These are phyloP conservation scores for Trichoderma orchidacearum DNA, from an alignment of 495 filamentous ascomycete species.

Conservation along the genomic window DNA sequence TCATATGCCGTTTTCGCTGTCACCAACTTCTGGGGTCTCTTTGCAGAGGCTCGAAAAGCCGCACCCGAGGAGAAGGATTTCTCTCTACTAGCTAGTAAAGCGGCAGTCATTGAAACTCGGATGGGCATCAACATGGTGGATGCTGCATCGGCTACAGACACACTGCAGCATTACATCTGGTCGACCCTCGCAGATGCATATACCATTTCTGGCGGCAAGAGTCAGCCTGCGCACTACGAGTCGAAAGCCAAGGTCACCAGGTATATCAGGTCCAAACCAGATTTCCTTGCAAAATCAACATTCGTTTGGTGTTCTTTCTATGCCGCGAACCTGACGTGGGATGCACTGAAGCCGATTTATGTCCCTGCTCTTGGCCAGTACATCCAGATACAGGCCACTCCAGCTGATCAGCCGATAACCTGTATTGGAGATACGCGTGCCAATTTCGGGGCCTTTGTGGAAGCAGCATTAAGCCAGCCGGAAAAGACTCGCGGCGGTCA, in stretches of 20 bases:
- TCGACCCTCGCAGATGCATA: slow-evolving; percentile 22
- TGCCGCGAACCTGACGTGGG: neutral
- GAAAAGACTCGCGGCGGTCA: neutral
- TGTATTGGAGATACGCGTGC: neutral
- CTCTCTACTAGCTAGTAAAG: slow-evolving; percentile 34
- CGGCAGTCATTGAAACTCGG: slow-evolving; percentile 34
- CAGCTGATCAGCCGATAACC: neutral
- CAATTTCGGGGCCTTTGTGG: neutral
- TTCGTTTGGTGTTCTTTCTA: neutral
- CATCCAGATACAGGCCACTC: neutral
- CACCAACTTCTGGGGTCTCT: slow-evolving; percentile 38
- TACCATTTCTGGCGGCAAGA: slow-evolving; percentile 19
- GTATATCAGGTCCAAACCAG: slow-evolving; percentile 16
- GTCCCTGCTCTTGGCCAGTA: neutral
- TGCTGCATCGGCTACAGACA: slow-evolving; percentile 6
- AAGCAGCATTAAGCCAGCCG: neutral
- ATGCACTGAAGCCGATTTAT: neutral
- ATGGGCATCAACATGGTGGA: slow-evolving; percentile 6
- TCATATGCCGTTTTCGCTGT: slow-evolving; percentile 35
- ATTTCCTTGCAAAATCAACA: neutral
- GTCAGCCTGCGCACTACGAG: slow-evolving; percentile 22
- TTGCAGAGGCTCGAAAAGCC: slow-evolving; percentile 10
- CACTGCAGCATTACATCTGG: slow-evolving; percentile 28
- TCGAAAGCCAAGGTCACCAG: slow-evolving; percentile 23
- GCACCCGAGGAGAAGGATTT: slow-evolving; percentile 23